These are phyloP conservation scores for Malassezia caprae DNA, from an alignment of 1,284 basidiomycete species.

Conservation along the genomic window DNA sequence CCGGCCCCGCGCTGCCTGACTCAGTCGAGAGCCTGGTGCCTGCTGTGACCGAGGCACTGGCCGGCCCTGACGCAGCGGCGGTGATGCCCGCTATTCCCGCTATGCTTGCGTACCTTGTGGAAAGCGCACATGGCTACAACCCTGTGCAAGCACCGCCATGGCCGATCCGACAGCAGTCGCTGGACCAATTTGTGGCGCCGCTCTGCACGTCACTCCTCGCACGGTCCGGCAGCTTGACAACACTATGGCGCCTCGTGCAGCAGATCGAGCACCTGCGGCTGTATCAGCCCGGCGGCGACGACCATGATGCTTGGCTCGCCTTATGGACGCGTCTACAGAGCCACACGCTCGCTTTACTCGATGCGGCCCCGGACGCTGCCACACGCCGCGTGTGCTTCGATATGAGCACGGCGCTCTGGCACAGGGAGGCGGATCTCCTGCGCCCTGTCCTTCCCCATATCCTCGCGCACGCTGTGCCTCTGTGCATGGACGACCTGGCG, in stretches of 20 bases:
- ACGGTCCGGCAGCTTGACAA: background rate
- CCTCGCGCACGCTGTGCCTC: background rate
- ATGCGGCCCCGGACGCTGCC: background rate
- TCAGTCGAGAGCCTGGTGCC: background rate
- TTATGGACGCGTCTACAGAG: slow-evolving; percentile 10
- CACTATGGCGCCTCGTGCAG: slow-evolving; percentile 8
- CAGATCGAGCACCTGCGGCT: slow-evolving; percentile 15
- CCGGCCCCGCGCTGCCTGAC: background rate
- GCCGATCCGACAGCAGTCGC: background rate
- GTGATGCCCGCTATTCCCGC: slow-evolving; percentile 1
- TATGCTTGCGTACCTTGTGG: slow-evolving; percentile 8
- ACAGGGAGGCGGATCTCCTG: background rate
- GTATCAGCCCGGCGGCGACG: slow-evolving; percentile 12
- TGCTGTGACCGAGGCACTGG: slow-evolving; percentile 5
- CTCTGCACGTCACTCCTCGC: background rate
- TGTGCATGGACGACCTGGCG: background rate
- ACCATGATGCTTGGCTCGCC: slow-evolving; percentile 21
- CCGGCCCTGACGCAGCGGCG: slow-evolving; percentile 5
- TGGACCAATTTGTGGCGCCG: slow-evolving; percentile 10
- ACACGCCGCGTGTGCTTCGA: background rate
- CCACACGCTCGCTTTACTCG: background rate
- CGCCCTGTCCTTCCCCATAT: background rate
- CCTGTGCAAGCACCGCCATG: background rate
- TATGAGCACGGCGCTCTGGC: slow-evolving; percentile 3
- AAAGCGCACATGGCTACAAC: background rate